Evolutionary conservation across 2,329 filamentous ascomycete genomes (phyloP).

Genomic region (Alternaria arbusti): DNA sequence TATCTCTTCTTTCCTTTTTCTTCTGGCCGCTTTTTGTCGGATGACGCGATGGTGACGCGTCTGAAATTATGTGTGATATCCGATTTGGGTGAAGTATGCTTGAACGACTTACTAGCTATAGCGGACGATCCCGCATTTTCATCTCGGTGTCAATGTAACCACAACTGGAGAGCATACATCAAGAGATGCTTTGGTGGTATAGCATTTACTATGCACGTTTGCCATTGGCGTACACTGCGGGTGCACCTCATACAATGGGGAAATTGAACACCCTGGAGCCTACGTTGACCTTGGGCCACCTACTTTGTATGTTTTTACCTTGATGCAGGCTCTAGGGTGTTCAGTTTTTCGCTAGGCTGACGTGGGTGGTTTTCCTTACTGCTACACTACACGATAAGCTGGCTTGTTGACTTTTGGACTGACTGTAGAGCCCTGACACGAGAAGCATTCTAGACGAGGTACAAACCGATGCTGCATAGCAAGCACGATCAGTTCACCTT

Average conservation of each 20-base stretch:
- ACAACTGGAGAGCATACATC: background rate
- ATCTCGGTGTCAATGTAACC: background rate
- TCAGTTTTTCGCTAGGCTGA: too few species aligned
- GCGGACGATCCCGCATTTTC: background rate
- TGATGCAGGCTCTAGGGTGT: too few species aligned
- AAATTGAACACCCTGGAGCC: too few species aligned
- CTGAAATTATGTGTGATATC: background rate
- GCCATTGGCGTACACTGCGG: background rate
- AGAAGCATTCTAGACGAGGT: background rate
- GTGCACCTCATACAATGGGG: too few species aligned
- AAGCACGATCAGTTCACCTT: background rate
- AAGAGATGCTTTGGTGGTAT: background rate
- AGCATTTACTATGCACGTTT: background rate
- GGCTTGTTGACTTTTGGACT: background rate
- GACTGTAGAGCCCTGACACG: background rate
- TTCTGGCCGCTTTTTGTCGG: background rate
- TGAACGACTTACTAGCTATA: background rate
- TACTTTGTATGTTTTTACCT: too few species aligned
- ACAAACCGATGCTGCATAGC: background rate
- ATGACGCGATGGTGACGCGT: background rate
- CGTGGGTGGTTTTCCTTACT: background rate
- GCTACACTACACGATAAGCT: background rate
- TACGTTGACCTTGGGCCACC: too few species aligned
- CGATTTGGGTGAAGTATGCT: background rate
- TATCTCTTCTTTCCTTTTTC: background rate